Conservation (phyloP, 306 rosid genomes). For the Lathyrus tuberosus region DNA sequence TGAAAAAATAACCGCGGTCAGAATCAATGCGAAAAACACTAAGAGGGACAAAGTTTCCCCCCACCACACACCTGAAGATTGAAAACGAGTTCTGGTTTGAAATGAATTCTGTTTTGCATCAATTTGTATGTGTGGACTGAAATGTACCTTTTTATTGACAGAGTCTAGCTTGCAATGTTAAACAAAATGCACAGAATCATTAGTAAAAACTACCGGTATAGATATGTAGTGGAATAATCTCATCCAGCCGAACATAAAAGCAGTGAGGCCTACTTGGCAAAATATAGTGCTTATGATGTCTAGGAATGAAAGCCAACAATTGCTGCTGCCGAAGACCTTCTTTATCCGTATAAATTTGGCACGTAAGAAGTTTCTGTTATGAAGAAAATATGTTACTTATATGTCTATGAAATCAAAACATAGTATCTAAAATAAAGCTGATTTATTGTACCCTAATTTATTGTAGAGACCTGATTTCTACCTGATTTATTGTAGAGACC, state of each 20-base stretch:
- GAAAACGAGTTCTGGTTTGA: constrained; percentile 69
- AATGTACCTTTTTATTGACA: constrained; percentile 89
- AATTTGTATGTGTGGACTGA: constrained; percentile 77
- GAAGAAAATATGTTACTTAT: constrained; percentile 39
- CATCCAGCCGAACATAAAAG: constrained; percentile 40
- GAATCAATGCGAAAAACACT: constrained; percentile 33
- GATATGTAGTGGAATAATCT: constrained; percentile 29
- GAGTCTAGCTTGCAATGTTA: constrained; percentile 61
- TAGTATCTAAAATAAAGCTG: background rate
- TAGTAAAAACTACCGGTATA: constrained; percentile 32
- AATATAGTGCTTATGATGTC: constrained; percentile 96
- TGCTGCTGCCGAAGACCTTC: constrained; percentile 96
- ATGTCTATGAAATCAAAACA: constrained; percentile 11
- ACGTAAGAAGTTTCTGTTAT: constrained; percentile 76
- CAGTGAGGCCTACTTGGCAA: constrained; percentile 76
- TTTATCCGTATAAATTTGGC: constrained; percentile 72
- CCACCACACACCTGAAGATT: constrained; percentile 68
- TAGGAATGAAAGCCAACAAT: constrained; percentile 83
- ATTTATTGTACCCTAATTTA: too few species aligned
- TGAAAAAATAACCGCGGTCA: constrained; percentile 18
- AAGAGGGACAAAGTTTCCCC: constrained; percentile 30
- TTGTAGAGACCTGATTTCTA: too few species aligned
- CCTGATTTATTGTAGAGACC: constrained; percentile 83
- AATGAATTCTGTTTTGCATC: constrained; percentile 67
- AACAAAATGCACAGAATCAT: constrained; percentile 28